Percentiles rank a stretch among this genome's conserved stretches.
phyloP scores from a whole-genome alignment of 1,139 yeast species.

The Taphrina pruni region DNA sequence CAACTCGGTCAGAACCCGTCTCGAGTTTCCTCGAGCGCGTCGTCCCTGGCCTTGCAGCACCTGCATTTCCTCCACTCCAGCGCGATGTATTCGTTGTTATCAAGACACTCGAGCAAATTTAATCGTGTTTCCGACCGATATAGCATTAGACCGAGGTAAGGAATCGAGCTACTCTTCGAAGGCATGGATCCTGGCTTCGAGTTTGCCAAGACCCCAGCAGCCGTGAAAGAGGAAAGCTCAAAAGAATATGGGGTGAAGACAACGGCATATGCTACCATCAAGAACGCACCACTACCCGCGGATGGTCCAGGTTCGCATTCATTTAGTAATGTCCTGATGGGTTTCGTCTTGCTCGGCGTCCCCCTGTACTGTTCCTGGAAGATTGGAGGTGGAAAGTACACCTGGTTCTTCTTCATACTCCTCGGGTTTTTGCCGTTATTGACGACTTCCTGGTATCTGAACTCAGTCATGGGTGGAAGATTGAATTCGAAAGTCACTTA shows the following conservation, averaged over 20 bases:
- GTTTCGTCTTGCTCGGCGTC: conserved; percentile 61
- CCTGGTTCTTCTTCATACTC: conserved; percentile 61
- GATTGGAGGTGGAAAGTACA: conserved; percentile 75
- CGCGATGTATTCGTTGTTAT: background rate
- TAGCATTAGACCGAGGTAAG: background rate
- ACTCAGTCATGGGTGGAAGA: conserved; percentile 80
- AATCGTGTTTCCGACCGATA: background rate
- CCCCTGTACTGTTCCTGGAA: conserved; percentile 71
- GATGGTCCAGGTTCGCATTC: conserved; percentile 87
- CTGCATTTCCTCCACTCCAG: background rate
- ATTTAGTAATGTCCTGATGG: conserved; percentile 68
- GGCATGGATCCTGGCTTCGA: conserved; percentile 39
- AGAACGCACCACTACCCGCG: conserved; percentile 87
- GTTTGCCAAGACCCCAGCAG: conserved; percentile 38
- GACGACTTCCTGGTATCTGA: conserved; percentile 77
- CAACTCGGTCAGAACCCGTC: conserved; percentile 1
- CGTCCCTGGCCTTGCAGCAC: background rate
- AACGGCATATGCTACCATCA: conserved; percentile 71
- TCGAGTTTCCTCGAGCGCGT: conserved; percentile 1
- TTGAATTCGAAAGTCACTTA: conserved; percentile 75
- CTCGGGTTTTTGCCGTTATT: conserved; percentile 70
- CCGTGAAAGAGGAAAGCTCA: conserved; percentile 21
- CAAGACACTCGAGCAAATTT: background rate
- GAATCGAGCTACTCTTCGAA: background rate
- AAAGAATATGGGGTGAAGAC: conserved; percentile 64